These are phyloP conservation scores for Penicillium odoratum DNA, from an alignment of 495 filamentous ascomycete genomes.

Conservation along the genomic window DNA sequence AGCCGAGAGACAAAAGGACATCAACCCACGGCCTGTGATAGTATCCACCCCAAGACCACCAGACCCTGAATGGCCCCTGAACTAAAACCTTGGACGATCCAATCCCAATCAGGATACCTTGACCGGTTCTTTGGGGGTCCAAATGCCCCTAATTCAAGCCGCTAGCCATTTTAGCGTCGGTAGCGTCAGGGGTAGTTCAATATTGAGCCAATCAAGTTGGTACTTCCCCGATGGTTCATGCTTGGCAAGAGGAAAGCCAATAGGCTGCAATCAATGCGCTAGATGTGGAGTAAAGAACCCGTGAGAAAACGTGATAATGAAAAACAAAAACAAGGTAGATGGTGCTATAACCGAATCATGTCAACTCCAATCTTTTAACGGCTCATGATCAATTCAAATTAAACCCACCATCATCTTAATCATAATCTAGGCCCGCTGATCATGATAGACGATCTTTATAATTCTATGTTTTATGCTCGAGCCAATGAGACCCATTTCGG, in stretches of 20 bases:
- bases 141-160: slow-evolving; percentile 21
- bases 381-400: slow-evolving; percentile 23
- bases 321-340: not conserved
- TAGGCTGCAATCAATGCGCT: slow-evolving; percentile 2
- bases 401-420: slow-evolving; percentile 12
- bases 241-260: slow-evolving; percentile 20
- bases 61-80: slow-evolving; percentile 20
- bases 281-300: slow-evolving; percentile 7
- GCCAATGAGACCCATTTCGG: not conserved
- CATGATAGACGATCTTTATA: slow-evolving; percentile 5
- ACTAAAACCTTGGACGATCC: slow-evolving; percentile 6
- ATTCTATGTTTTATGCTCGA: no score
- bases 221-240: slow-evolving; percentile 27
- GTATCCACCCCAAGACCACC: not conserved
- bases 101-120: slow-evolving; percentile 6
- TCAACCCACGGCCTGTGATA: slow-evolving; percentile 8
- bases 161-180: slow-evolving; percentile 17
- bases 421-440: slow-evolving; percentile 25
- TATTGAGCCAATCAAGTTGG: slow-evolving; percentile 11
- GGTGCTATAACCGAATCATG: no score
- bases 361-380: no score
- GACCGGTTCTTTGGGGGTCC: slow-evolving; percentile 1
- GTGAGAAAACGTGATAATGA: not conserved
- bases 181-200: slow-evolving; percentile 23
- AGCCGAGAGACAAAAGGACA: slow-evolving; percentile 22